phyloP scores from a whole-genome alignment of 1,284 basidiomycete genomes.

The Tremellales sp. region DNA sequence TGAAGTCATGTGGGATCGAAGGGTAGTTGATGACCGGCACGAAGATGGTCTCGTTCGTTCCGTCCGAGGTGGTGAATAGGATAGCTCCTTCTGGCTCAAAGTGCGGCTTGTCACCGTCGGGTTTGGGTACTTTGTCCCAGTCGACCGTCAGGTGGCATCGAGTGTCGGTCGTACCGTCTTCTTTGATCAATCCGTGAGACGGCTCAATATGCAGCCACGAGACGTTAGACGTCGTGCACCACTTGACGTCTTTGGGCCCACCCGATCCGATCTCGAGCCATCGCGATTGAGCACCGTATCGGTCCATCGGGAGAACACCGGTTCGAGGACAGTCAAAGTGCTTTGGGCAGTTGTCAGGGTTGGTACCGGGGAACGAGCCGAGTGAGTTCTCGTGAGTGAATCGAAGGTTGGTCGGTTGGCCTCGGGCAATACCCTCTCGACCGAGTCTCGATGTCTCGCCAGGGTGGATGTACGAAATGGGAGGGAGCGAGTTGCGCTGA shows the following conservation, averaged over 20 bases:
- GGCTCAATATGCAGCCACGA: constrained; percentile 58
- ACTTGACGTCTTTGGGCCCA: constrained; percentile 59
- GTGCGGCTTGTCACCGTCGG: background rate
- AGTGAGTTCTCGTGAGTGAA: constrained; percentile 60
- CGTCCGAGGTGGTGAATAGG: constrained; percentile 12
- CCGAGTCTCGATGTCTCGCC: constrained; percentile 27
- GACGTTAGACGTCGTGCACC: constrained; percentile 54
- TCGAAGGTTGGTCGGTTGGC: constrained; percentile 51
- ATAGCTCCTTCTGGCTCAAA: constrained; percentile 9
- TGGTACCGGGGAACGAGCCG: constrained; percentile 46
- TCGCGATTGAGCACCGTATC: constrained; percentile 54
- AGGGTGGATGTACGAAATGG: constrained; percentile 24
- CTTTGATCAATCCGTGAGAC: constrained; percentile 54
- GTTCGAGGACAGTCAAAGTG: constrained; percentile 55
- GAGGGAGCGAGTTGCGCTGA: constrained; percentile 48
- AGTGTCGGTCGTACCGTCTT: constrained; percentile 51
- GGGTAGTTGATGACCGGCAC: constrained; percentile 47
- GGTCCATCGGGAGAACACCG: constrained; percentile 53
- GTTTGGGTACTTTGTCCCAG: constrained; percentile 54
- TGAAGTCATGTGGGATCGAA: constrained; percentile 51
- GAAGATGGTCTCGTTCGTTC: constrained; percentile 43
- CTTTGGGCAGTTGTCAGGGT: constrained; percentile 47
- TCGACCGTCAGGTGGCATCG: constrained; percentile 60
- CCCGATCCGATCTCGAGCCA: constrained; percentile 63
- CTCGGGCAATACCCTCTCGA: constrained; percentile 49